phyloP scores from a whole-genome alignment of 2,329 filamentous ascomycete species.

The Microsporum canis region DNA sequence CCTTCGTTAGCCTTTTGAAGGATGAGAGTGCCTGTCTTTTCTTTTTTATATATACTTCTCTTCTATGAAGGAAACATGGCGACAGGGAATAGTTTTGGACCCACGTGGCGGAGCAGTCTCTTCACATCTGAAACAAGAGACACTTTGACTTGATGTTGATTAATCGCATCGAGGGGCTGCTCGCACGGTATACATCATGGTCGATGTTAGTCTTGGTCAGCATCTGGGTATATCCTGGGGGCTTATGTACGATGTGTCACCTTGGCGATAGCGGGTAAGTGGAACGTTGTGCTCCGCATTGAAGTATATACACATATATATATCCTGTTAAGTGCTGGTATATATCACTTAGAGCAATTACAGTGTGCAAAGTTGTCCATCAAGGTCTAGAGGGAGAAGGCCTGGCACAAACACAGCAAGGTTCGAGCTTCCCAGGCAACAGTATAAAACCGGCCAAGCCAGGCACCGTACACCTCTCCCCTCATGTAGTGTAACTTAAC shows the following conservation, averaged over 20 bases:
- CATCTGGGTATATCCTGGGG: not conserved
- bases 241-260: not conserved
- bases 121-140: not conserved
- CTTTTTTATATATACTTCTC: not conserved
- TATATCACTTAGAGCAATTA: too few species aligned
- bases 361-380: too few species aligned
- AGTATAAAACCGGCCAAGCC: not conserved
- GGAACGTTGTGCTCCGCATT: too few species aligned
- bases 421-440: not conserved
- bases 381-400: not conserved
- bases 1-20: not conserved
- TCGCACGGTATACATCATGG: not conserved
- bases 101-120: not conserved
- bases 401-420: not conserved
- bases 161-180: not conserved
- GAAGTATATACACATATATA: too few species aligned
- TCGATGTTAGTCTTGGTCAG: not conserved
- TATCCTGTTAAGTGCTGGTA: too few species aligned
- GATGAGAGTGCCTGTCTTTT: not conserved
- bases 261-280: not conserved
- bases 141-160: not conserved
- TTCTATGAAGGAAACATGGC: not conserved
- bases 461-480: not conserved
- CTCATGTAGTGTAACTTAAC: not conserved
- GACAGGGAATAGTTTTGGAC: not conserved